These are phyloP conservation scores for Hyaloperonospora brassicae DNA, from an alignment of 352 stramenopile species.

Conservation along the genomic window DNA sequence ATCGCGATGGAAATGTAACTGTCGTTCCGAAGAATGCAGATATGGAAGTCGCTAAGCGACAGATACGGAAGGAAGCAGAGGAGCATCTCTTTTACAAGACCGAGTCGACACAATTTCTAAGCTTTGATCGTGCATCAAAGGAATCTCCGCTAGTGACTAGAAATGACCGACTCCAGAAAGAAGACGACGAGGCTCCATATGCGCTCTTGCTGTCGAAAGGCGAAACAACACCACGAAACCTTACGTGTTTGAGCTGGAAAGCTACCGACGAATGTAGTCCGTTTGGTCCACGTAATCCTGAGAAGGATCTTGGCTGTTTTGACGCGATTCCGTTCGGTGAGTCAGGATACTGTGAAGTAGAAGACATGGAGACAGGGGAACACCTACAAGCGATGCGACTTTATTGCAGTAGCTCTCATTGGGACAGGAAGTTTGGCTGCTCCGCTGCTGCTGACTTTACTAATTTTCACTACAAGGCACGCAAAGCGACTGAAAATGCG, in stretches of 20 bases:
- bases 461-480: conserved; percentile 29
- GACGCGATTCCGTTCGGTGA: conserved; percentile 20
- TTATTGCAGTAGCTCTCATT: conserved; percentile 30
- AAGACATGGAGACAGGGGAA: conserved; percentile 27
- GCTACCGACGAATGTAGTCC: conserved; percentile 22
- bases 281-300: conserved; percentile 18
- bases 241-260: conserved; percentile 27
- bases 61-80: not conserved
- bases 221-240: conserved; percentile 15
- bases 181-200: conserved; percentile 25
- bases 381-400: conserved; percentile 32
- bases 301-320: conserved; percentile 15
- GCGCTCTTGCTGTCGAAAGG: conserved; percentile 27
- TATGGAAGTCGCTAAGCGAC: not conserved
- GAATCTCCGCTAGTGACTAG: conserved; percentile 8
- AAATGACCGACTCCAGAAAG: conserved; percentile 13
- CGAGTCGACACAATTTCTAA: conserved; percentile 7
- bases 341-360: conserved; percentile 40
- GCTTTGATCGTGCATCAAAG: not conserved
- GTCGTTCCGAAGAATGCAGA: too few relatives aligned
- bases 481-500: conserved; percentile 12
- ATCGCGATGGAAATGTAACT: not conserved
- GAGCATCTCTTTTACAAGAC: conserved; percentile 7
- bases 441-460: conserved; percentile 39
- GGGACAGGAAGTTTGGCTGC: conserved; percentile 36